phyloP scores from a whole-genome alignment of 768 basidiomycete genomes.

The Coprinopsis sp. region DNA sequence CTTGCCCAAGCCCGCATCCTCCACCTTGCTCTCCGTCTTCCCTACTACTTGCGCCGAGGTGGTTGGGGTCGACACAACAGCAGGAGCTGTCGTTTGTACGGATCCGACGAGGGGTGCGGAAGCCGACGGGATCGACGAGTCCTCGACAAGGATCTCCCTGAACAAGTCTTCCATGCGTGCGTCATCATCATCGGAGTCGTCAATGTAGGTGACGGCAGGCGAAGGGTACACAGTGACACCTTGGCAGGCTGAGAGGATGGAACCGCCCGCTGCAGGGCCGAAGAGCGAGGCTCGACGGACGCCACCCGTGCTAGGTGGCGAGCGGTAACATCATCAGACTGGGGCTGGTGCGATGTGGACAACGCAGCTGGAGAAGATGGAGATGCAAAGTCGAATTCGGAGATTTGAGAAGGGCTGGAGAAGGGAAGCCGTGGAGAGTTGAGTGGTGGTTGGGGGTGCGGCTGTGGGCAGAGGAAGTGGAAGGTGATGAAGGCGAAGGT shows the following conservation, averaged over 20 bases:
- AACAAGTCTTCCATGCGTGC: slow-evolving; percentile 64
- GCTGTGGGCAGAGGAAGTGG: slow-evolving; percentile 22
- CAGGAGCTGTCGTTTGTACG: slow-evolving; percentile 15
- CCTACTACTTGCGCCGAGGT: slow-evolving; percentile 19
- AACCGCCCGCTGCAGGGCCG: slow-evolving; percentile 94
- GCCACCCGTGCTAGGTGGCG: slow-evolving; percentile 99
- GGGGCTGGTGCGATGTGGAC: slow-evolving; percentile 34
- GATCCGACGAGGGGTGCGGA: slow-evolving; percentile 13
- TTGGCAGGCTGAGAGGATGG: slow-evolving; percentile 16
- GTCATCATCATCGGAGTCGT: slow-evolving; percentile 43
- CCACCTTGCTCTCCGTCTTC: slow-evolving; percentile 3
- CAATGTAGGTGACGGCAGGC: slow-evolving; percentile 19
- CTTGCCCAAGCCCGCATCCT: slow-evolving; percentile 6
- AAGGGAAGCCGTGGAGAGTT: slow-evolving; percentile 27
- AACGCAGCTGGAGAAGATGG: slow-evolving; percentile 19
- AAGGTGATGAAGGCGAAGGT: slow-evolving; percentile 20
- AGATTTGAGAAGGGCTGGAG: slow-evolving; percentile 40
- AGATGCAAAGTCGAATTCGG: slow-evolving; percentile 26
- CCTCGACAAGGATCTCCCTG: slow-evolving; percentile 56
- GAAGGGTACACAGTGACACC: slow-evolving; percentile 17
- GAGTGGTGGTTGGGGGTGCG: slow-evolving; percentile 26
- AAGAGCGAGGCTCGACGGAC: slow-evolving; percentile 61
- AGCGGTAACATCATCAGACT: slow-evolving; percentile 56
- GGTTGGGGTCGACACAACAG: slow-evolving; percentile 13
- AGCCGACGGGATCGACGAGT: slow-evolving; percentile 33